Conservation (phyloP, 257 asterid species). For the Euphrasia confusa region DNA sequence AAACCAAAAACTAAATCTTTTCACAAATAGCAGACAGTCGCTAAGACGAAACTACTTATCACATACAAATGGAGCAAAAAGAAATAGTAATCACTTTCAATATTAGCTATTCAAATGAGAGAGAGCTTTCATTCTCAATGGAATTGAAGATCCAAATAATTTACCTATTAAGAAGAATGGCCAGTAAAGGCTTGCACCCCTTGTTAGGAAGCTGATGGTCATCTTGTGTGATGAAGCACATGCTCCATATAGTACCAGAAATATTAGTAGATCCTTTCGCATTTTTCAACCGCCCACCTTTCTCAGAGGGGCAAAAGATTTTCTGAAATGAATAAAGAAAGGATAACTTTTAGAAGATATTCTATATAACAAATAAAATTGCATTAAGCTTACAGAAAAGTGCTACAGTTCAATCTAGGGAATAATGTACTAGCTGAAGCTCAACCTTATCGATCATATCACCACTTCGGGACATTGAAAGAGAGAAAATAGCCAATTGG, state of each 20-base stretch:
- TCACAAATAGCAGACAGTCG: conserved; percentile 11
- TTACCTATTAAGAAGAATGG: conserved; percentile 86
- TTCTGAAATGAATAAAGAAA: conserved; percentile 41
- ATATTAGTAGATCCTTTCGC: conserved; percentile 48
- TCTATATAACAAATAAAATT: conserved; percentile 20
- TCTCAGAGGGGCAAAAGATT: conserved; percentile 65
- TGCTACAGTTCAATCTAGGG: conserved; percentile 14
- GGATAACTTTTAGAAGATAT: conserved; percentile 22
- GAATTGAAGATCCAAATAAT: conserved; percentile 17
- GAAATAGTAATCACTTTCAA: conserved; percentile 5
- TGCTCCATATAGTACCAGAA: conserved; percentile 98
- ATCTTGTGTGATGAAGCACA: conserved; percentile 89
- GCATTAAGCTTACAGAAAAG: conserved; percentile 12
- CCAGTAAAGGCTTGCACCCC: conserved; percentile 65
- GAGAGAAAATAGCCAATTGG: conserved; percentile 70
- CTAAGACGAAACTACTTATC: not conserved
- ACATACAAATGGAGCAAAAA: conserved; percentile 25
- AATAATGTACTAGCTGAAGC: conserved; percentile 18
- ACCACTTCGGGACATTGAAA: conserved; percentile 54
- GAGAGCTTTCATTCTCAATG: conserved; percentile 22
- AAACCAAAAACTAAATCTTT: conserved; percentile 21
- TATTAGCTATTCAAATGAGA: conserved; percentile 17
- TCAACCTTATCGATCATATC: conserved; percentile 78
- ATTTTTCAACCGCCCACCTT: conserved; percentile 48
- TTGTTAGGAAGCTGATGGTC: conserved; percentile 35